A percentile compares a stretch with the other conserved stretches of the same genome.
Evolutionary conservation across 306 rosid species (phyloP).

Genomic region (Benincasa hispida): DNA sequence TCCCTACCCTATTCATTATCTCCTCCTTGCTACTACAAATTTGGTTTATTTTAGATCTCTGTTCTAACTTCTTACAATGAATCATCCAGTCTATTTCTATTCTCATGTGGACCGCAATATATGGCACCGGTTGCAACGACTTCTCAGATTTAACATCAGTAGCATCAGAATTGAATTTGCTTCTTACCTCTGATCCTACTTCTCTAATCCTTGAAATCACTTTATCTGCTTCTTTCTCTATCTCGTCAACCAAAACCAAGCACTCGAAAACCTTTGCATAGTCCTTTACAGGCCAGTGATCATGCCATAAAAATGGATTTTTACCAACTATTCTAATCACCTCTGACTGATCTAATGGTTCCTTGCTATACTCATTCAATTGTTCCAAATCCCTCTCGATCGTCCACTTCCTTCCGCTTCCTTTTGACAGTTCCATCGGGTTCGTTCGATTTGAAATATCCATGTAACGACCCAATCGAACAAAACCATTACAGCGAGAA

Average conservation of each 20-base stretch:
- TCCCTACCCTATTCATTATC: slow-evolving; percentile 57
- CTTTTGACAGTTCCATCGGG: slow-evolving; percentile 52
- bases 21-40: slow-evolving; percentile 78
- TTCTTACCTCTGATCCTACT: slow-evolving; percentile 19
- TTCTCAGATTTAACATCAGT: not conserved
- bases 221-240: slow-evolving; percentile 47
- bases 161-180: slow-evolving; percentile 4
- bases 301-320: slow-evolving; percentile 93
- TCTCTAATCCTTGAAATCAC: slow-evolving; percentile 65
- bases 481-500: slow-evolving; percentile 45
- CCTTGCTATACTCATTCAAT: slow-evolving; percentile 34
- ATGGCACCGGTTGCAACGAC: slow-evolving; percentile 27
- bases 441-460: slow-evolving; percentile 34
- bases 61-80: slow-evolving; percentile 74
- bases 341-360: slow-evolving; percentile 37
- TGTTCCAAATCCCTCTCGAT: slow-evolving; percentile 63
- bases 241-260: slow-evolving; percentile 57
- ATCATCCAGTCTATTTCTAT: slow-evolving; percentile 95
- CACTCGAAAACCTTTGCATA: slow-evolving; percentile 78
- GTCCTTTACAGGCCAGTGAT: slow-evolving; percentile 88
- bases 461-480: slow-evolving; percentile 36
- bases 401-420: slow-evolving; percentile 97
- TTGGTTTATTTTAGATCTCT: slow-evolving; percentile 40
- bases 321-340: slow-evolving; percentile 61
- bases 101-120: slow-evolving; percentile 84